Base-by-base conservation (phyloP, 306 rosid genomes). In the Psophocarpus tetragonolobus region DNA sequence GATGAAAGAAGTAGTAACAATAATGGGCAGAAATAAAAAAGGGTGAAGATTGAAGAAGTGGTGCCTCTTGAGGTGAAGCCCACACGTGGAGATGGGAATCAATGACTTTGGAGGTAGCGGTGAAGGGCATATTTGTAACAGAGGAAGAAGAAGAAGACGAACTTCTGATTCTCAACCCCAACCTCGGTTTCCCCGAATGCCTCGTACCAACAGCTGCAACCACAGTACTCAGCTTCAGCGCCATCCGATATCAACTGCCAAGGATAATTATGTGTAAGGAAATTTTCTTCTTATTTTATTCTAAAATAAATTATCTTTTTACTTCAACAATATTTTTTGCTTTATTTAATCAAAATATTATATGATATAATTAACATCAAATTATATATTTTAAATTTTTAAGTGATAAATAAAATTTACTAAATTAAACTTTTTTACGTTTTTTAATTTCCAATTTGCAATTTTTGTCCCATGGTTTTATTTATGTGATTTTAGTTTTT, bases 1-100 rank as follows among this genome's bases (percentile, higher is more conserved):
- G 7, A 4, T 45, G 7, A 21, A 21, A 12, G 4, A 15, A 15
- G 11, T 17, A 47, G 23, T 5, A n/a, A 13, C 3, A 33, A 2
- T 12, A 20, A 33, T 5, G 24, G 1, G 39, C 2, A 41, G 0
- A 51, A 51, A 11, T 0, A 4, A 39, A 23, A 8, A 36, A 72
- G 20, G 10, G 56, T 79, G 56, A 32, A 29, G 48, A 39, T 44
- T 79, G 56, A 32, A 29, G 48, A 39, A 41, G 20, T 17, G 58
- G 45, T 4, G 88, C 98, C 90, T 94, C 89, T 73, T 89, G 61
- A 44, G 89, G 84, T 45, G 97, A 94, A 45, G 97, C 97, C 97
- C 98, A 94, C 2, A 94, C 94, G 79, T 94, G 98, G 0, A 91
- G 87, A 89, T 94, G 98, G 3, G 98, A 91, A 79, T 91, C 98